Evolutionary conservation across 108 stramenopile species (phyloP).

Genomic region (Discostella pseudostelligera): DNA sequence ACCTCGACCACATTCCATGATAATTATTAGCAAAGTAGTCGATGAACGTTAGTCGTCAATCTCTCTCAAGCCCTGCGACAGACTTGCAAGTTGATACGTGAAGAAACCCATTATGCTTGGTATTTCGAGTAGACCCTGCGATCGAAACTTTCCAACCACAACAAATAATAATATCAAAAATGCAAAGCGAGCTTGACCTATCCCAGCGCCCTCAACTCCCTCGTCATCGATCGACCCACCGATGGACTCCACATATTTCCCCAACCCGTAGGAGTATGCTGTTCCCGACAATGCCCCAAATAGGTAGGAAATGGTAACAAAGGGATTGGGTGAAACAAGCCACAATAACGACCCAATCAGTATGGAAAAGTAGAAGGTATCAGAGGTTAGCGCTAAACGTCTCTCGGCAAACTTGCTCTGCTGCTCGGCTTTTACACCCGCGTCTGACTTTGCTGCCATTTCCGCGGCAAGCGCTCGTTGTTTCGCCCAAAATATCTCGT

Average conservation of each 20-base stretch:
- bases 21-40: too few species aligned
- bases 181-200: conserved; percentile 85
- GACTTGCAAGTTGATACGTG: conserved; percentile 78
- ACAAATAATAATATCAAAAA: conserved; percentile 81
- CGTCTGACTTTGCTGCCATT: conserved; percentile 48
- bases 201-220: conserved; percentile 64
- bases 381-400: conserved; percentile 53
- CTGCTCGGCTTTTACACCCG: conserved; percentile 37
- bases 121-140: conserved; percentile 64
- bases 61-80: conserved; percentile 72
- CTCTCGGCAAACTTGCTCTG: conserved; percentile 56
- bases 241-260: conserved; percentile 79
- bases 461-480: conserved; percentile 63
- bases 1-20: too few species aligned
- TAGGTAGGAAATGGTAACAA: conserved; percentile 65
- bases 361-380: conserved; percentile 66
- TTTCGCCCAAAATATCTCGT: conserved; percentile 68
- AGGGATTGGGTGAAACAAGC: conserved; percentile 58
- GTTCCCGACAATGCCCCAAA: conserved; percentile 77
- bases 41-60: conserved; percentile 52
- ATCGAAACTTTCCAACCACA: conserved; percentile 73
- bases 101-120: conserved; percentile 83
- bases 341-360: conserved; percentile 69
- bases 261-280: conserved; percentile 81
- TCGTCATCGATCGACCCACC: conserved; percentile 67